Conservation (phyloP, 345 rosid species). For the Hibiscus trionum region DNA sequence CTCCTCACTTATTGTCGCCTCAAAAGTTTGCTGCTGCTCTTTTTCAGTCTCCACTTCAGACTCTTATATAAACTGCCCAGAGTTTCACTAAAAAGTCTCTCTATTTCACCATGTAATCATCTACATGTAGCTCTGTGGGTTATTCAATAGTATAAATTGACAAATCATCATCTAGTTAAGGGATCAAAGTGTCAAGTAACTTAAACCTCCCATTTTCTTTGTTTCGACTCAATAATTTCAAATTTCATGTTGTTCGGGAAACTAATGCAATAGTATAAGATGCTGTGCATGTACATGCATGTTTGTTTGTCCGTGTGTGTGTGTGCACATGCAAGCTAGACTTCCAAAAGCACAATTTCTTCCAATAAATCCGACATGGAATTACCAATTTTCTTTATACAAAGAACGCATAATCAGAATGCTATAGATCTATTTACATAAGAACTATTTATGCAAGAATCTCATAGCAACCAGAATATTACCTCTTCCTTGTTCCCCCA, state of each 20-base stretch:
- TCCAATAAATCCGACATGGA: background rate
- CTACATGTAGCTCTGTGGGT: background rate
- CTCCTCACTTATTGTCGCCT: background rate
- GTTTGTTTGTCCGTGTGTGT: background rate
- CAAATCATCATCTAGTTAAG: too few relatives aligned
- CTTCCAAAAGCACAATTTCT: background rate
- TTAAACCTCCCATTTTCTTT: too few relatives aligned
- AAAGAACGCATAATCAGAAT: background rate
- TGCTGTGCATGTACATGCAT: background rate
- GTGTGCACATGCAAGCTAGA: background rate
- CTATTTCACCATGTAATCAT: background rate
- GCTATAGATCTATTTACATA: too few relatives aligned
- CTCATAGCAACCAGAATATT: constrained; percentile 11
- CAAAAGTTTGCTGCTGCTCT: too few relatives aligned
- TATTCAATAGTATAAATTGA: too few relatives aligned
- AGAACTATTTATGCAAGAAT: background rate
- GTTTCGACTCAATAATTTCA: too few relatives aligned
- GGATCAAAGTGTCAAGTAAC: too few relatives aligned
- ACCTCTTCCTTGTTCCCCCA: constrained; percentile 99
- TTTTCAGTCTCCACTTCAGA: too few relatives aligned
- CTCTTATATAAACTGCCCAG: background rate
- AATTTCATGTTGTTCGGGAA: background rate
- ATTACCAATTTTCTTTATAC: background rate
- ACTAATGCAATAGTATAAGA: background rate
- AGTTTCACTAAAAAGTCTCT: background rate